Evolutionary conservation across 345 rosid species (phyloP).

Genomic region (Punica granatum): DNA sequence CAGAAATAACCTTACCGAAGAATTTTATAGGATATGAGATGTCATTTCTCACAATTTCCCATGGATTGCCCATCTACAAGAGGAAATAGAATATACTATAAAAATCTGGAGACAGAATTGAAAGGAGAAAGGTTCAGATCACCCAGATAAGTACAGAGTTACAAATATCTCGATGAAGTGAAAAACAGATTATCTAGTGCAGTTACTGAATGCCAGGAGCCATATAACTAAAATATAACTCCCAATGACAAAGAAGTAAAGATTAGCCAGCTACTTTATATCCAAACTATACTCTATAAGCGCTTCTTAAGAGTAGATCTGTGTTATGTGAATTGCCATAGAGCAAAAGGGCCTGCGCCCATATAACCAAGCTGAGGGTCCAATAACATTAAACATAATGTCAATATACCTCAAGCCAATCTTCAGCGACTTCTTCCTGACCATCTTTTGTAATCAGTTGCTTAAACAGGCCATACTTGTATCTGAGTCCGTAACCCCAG

Average conservation of each 20-base stretch:
- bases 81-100: neutral
- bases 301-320: neutral
- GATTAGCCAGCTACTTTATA: too few relatives aligned
- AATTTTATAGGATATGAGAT: slow-evolving; percentile 39
- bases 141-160: neutral
- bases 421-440: slow-evolving; percentile 51
- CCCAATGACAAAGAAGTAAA: too few relatives aligned
- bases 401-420: slow-evolving; percentile 41
- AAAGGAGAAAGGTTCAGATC: neutral
- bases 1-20: slow-evolving; percentile 29
- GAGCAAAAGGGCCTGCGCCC: neutral
- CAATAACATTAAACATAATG: neutral
- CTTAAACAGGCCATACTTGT: slow-evolving; percentile 45
- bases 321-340: neutral
- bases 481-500: slow-evolving; percentile 48
- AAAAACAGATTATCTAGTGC: neutral
- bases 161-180: neutral
- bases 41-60: slow-evolving; percentile 47
- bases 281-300: neutral
- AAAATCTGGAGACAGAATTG: neutral
- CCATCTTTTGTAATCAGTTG: slow-evolving; percentile 40
- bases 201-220: neutral
- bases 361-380: neutral
- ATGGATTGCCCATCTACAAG: slow-evolving; percentile 43
- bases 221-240: too few relatives aligned